Evolutionary conservation across 1,284 basidiomycete species (phyloP).

Genomic region (Sphagnurus paluster): DNA sequence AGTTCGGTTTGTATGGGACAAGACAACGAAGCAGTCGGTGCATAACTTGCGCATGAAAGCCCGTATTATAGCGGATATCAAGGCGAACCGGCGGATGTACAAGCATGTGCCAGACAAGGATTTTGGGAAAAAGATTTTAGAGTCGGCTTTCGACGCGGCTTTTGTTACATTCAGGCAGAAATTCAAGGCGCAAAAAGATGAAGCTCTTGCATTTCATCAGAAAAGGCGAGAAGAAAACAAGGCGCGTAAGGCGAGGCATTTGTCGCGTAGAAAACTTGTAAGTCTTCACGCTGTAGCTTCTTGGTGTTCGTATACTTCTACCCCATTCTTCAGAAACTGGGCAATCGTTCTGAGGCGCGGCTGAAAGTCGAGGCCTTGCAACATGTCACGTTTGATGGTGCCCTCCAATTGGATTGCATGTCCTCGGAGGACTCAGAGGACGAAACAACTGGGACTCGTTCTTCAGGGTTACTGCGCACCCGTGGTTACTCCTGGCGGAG

Average conservation of each 20-base stretch:
- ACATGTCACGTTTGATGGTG: conserved; percentile 64
- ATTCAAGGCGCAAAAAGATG: conserved; percentile 58
- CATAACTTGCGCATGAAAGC: conserved; percentile 72
- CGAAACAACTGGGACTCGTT: conserved; percentile 37
- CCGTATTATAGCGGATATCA: conserved; percentile 59
- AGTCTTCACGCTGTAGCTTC: conserved; percentile 22
- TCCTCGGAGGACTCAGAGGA: conserved; percentile 73
- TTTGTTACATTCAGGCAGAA: conserved; percentile 69
- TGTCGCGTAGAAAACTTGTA: conserved; percentile 62
- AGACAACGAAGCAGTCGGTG: conserved; percentile 67
- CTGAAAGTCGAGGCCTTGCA: conserved; percentile 51
- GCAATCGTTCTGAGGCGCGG: conserved; percentile 57
- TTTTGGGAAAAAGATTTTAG: conserved; percentile 62
- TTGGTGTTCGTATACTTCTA: conserved; percentile 9
- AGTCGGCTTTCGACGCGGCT: conserved; percentile 65
- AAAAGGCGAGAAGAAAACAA: conserved; percentile 60
- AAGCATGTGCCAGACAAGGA: conserved; percentile 63
- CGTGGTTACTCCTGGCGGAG: conserved; percentile 67
- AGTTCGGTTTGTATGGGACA: conserved; percentile 75
- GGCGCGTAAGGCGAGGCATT: conserved; percentile 55
- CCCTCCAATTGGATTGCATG: conserved; percentile 73
- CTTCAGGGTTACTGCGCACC: conserved; percentile 41
- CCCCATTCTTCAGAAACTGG: conserved; percentile 54
- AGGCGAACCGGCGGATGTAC: conserved; percentile 52
- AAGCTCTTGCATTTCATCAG: conserved; percentile 36